Percentiles rank a stretch among this genome's conserved stretches.
These are phyloP conservation scores for Calonectria honghensis DNA, from an alignment of 2,329 filamentous ascomycete genomes.

Conservation along the genomic window DNA sequence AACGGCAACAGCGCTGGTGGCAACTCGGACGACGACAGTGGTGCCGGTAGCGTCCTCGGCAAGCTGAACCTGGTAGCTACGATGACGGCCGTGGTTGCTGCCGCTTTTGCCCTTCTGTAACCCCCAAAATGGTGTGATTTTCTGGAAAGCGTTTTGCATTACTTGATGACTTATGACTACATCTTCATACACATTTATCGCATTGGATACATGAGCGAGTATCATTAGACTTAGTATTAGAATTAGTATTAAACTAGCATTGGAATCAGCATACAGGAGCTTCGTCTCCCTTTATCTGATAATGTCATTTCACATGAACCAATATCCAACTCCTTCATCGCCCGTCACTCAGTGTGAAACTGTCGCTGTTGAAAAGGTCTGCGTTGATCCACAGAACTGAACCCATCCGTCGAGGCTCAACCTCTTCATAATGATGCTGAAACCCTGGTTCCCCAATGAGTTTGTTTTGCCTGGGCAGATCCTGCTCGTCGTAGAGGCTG, in stretches of 20 bases:
- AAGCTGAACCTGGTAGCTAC: neutral
- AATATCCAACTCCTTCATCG: neutral
- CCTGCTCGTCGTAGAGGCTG: slow-evolving; percentile 54
- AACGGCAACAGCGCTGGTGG: slow-evolving; percentile 28
- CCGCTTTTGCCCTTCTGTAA: slow-evolving; percentile 17
- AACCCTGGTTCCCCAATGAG: slow-evolving; percentile 66
- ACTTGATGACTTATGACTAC: slow-evolving; percentile 14
- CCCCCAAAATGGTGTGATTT: neutral
- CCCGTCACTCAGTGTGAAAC: neutral
- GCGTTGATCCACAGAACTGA: slow-evolving; percentile 68
- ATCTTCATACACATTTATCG: neutral
- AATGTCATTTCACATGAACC: neutral
- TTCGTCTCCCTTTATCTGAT: neutral
- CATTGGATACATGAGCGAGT: neutral
- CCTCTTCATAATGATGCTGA: slow-evolving; percentile 80
- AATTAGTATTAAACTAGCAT: neutral
- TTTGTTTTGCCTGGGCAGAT: slow-evolving; percentile 65
- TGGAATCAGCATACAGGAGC: neutral
- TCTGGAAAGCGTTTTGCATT: slow-evolving; percentile 5
- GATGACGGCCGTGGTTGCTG: neutral
- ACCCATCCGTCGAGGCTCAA: slow-evolving; percentile 79
- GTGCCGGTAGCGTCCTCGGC: neutral
- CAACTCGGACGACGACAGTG: neutral
- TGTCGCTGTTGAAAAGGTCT: slow-evolving; percentile 45
- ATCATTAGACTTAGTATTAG: slow-evolving; percentile 1